A percentile compares a stretch with the other conserved stretches of the same genome.
phyloP scores from a whole-genome alignment of 2,329 filamentous ascomycete species.

The Epichloe brachyelytri region DNA sequence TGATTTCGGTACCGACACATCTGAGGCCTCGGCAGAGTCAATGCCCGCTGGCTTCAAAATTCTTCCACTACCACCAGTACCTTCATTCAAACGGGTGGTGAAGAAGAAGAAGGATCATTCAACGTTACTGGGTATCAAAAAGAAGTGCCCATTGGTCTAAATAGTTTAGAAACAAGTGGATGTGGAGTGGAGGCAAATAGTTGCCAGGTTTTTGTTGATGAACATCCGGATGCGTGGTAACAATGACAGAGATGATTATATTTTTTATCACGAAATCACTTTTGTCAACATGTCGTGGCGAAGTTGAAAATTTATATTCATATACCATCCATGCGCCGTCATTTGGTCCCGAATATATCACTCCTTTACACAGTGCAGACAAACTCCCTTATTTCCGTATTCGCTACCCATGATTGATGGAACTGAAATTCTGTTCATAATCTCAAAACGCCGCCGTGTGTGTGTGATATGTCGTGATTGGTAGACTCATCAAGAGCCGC shows the following conservation, averaged over 20 bases:
- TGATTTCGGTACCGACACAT: not conserved
- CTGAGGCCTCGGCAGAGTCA: constrained; percentile 13
- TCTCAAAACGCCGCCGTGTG: constrained; percentile 3
- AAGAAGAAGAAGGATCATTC: constrained; percentile 82
- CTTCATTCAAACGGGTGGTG: constrained; percentile 58
- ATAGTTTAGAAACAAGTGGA: no score
- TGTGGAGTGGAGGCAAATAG: no score
- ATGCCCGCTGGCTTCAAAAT: constrained; percentile 10
- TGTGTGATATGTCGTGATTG: not conserved
- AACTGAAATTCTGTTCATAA: not conserved
- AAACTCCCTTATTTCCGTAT: not conserved
- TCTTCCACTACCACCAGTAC: constrained; percentile 21
- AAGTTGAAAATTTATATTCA: not conserved
- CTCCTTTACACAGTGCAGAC: not conserved
- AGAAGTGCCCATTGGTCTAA: constrained; percentile 51
- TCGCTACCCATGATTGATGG: not conserved
- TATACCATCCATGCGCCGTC: not conserved
- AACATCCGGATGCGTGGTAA: no score
- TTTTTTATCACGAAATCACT: no score
- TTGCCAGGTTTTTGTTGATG: no score
- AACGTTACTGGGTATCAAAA: constrained; percentile 73
- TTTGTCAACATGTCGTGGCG: not conserved
- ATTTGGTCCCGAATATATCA: not conserved
- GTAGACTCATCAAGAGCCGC: not conserved
- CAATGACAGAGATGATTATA: no score